These are phyloP conservation scores for Cyberlindnera suaveolens DNA, from an alignment of 805 yeast genomes.

Conservation along the genomic window DNA sequence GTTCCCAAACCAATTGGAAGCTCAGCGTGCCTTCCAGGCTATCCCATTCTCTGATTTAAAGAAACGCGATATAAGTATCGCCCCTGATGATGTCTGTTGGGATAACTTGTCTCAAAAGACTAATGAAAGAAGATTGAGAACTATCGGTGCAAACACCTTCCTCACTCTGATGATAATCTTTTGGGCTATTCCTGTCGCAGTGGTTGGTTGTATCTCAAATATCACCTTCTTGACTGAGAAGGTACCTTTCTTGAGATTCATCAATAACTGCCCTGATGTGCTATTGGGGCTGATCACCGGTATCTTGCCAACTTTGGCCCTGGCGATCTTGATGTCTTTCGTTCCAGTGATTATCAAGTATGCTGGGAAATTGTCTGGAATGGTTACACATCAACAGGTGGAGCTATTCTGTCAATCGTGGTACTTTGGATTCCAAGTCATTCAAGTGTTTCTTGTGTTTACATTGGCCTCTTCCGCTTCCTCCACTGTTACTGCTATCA, in stretches of 20 bases:
- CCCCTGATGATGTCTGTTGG: constrained; percentile 88
- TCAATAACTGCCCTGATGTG: constrained; percentile 62
- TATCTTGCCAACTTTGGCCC: constrained; percentile 73
- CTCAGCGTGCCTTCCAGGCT: constrained; percentile 87
- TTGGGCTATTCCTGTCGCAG: constrained; percentile 98
- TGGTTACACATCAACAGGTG: constrained; percentile 60
- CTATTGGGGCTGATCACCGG: constrained; percentile 84
- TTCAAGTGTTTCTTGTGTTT: constrained; percentile 80
- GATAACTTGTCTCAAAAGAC: constrained; percentile 56
- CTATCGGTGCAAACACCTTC: constrained; percentile 53
- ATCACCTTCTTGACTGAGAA: constrained; percentile 64
- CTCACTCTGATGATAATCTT: constrained; percentile 67
- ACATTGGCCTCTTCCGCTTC: constrained; percentile 80
- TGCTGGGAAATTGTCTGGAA: constrained; percentile 72
- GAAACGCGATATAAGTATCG: constrained; percentile 47
- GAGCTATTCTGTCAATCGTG: constrained; percentile 83
- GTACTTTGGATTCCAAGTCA: constrained; percentile 85
- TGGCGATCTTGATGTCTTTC: constrained; percentile 78
- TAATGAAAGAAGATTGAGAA: constrained; percentile 51
- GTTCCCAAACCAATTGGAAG: constrained; percentile 78
- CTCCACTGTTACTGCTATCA: constrained; percentile 66
- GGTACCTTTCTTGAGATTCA: constrained; percentile 69
- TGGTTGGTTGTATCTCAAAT: constrained; percentile 90
- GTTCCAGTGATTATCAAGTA: constrained; percentile 79
- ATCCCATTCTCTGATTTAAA: constrained; percentile 44